Conservation (phyloP, 495 filamentous ascomycete species). For the Lentithecium fluviatile region DNA sequence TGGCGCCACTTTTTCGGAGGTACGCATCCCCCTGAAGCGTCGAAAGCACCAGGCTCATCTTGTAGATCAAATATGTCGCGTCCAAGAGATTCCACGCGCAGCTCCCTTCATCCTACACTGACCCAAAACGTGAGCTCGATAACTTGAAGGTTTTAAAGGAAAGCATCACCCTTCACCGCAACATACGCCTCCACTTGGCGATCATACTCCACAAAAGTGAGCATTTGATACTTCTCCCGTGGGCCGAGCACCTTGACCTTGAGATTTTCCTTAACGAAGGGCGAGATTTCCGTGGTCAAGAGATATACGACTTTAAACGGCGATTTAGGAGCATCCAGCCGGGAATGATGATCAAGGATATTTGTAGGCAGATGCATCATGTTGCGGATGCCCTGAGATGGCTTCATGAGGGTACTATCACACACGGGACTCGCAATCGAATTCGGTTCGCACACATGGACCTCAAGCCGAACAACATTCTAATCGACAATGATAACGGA, state of each 20-base stretch:
- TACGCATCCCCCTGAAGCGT: neutral
- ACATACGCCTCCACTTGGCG: slow-evolving; percentile 7
- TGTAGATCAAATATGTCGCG: slow-evolving; percentile 8
- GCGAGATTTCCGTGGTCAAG: neutral
- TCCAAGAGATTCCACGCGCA: slow-evolving; percentile 6
- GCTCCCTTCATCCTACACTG: neutral
- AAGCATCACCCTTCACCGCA: slow-evolving; percentile 2
- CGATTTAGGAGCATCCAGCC: neutral
- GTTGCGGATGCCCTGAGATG: slow-evolving; percentile 1
- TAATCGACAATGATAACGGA: slow-evolving; percentile 5
- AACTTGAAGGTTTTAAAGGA: slow-evolving; percentile 15
- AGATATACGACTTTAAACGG: slow-evolving; percentile 1
- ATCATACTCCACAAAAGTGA: slow-evolving; percentile 7
- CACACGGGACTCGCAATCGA: neutral
- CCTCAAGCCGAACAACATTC: slow-evolving; percentile 12
- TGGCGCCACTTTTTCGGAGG: neutral
- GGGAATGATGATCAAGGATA: neutral
- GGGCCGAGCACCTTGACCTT: slow-evolving; percentile 9
- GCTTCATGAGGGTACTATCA: slow-evolving; percentile 2
- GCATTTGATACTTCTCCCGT: slow-evolving; percentile 11
- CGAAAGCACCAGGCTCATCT: too few species aligned
- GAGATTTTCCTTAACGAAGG: slow-evolving; percentile 11
- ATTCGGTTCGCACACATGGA: slow-evolving; percentile 11
- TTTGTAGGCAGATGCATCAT: slow-evolving; percentile 6
- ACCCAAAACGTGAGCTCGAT: neutral